Evolutionary conservation across 805 yeast genomes (phyloP).

Genomic region (Candida pseudofarinosa): DNA sequence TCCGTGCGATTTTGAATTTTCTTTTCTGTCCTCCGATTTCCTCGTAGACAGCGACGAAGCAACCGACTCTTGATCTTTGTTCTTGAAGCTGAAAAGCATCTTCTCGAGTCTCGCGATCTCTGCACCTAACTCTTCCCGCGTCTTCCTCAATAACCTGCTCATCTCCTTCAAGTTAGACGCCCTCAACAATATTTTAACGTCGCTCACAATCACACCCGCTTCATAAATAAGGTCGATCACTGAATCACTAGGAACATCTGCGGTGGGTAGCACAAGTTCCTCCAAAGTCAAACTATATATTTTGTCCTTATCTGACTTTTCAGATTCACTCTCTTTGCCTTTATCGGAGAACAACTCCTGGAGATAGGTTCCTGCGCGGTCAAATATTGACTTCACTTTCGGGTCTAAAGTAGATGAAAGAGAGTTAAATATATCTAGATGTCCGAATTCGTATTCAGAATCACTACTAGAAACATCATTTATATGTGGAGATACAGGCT

Average conservation of each 20-base stretch:
- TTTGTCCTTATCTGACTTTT: conserved; percentile 14
- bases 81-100: conserved; percentile 5
- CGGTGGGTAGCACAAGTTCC: conserved; percentile 50
- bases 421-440: conserved; percentile 21
- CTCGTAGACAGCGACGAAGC: neutral
- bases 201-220: conserved; percentile 57
- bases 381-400: conserved; percentile 34
- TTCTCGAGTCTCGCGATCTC: conserved; percentile 20
- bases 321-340: conserved; percentile 11
- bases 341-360: conserved; percentile 2
- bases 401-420: conserved; percentile 21
- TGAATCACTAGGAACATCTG: conserved; percentile 53
- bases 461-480: conserved; percentile 11
- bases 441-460: conserved; percentile 24
- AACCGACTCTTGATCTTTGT: neutral
- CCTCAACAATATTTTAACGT: conserved; percentile 58
- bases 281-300: conserved; percentile 44
- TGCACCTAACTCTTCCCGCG: conserved; percentile 22
- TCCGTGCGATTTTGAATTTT: neutral
- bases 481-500: neutral
- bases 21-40: neutral
- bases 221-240: conserved; percentile 60
- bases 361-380: conserved; percentile 17
- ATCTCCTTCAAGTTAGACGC: conserved; percentile 52
- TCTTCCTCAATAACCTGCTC: conserved; percentile 34